Conservation (phyloP, 768 basidiomycete genomes). For the Gautieria morchelliformis region DNA sequence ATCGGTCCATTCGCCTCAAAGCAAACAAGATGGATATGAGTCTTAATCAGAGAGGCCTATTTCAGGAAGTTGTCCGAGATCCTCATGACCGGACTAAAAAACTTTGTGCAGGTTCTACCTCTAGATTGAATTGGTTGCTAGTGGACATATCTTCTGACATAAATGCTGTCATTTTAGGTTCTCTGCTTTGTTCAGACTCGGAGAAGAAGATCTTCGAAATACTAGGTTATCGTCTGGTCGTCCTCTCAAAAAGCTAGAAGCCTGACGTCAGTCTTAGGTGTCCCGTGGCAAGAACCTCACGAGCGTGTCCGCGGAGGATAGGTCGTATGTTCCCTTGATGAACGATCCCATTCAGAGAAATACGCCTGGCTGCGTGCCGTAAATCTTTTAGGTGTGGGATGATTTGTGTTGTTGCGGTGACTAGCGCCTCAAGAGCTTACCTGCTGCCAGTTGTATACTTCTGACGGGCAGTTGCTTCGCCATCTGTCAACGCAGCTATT, state of each 20-base stretch:
- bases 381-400: too few species aligned
- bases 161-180: constrained; percentile 33
- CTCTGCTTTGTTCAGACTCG: constrained; percentile 67
- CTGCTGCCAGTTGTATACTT: too few species aligned
- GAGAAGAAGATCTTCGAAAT: constrained; percentile 81
- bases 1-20: constrained; percentile 78
- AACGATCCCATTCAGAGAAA: too few species aligned
- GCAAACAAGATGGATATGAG: constrained; percentile 75
- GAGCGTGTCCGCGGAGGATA: constrained; percentile 42
- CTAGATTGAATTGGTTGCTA: not conserved
- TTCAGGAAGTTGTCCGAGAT: constrained; percentile 61
- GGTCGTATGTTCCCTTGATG: not conserved
- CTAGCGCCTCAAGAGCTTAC: too few species aligned
- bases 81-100: constrained; percentile 53
- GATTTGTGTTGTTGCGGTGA: too few species aligned
- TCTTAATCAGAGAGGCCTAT: constrained; percentile 83
- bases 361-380: too few species aligned
- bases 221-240: constrained; percentile 33
- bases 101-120: constrained; percentile 41
- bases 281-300: constrained; percentile 79
- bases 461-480: too few species aligned
- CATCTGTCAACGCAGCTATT: too few species aligned
- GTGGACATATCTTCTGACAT: not conserved
- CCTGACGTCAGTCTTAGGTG: constrained; percentile 24
- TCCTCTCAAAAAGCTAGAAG: not conserved